phyloP scores from a whole-genome alignment of 148 eudicot genomes.

The Talinum fruticosum region DNA sequence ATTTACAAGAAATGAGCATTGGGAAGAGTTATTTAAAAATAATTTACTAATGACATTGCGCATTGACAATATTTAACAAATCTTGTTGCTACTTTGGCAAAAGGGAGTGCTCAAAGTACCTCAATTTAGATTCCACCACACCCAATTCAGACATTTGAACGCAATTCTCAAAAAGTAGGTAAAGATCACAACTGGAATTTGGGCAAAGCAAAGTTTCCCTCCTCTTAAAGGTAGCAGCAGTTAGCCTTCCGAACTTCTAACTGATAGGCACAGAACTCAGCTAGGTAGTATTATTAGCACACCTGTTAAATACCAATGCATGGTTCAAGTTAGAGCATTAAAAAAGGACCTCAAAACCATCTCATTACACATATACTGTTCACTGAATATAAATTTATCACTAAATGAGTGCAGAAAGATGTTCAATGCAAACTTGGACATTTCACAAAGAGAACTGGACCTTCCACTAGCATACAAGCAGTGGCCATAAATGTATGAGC shows the following conservation, averaged over 20 bases:
- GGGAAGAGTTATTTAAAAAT: background rate
- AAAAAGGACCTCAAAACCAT: background rate
- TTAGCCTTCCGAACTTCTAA: conserved; percentile 1
- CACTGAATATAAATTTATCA: background rate
- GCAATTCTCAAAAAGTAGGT: background rate
- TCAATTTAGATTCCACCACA: conserved; percentile 31
- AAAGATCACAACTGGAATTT: background rate
- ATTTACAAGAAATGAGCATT: background rate
- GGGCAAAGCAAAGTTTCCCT: background rate
- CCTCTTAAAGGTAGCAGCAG: background rate
- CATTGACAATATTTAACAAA: background rate
- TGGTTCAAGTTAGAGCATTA: background rate
- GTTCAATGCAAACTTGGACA: background rate
- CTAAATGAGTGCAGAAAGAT: background rate
- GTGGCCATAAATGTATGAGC: too few species aligned
- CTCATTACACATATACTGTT: background rate
- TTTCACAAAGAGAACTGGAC: background rate
- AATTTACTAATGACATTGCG: too few species aligned
- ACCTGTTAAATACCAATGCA: conserved; percentile 1
- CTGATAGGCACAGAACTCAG: background rate
- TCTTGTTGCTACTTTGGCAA: background rate
- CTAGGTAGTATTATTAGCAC: background rate
- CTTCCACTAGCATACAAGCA: background rate
- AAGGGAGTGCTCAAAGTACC: conserved; percentile 18
- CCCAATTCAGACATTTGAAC: conserved; percentile 33